Evolutionary conservation across 2,329 filamentous ascomycete genomes (phyloP), one percentile per base, ranked within the genome.

Genomic region (Talaromyces funiculosus): DNA sequence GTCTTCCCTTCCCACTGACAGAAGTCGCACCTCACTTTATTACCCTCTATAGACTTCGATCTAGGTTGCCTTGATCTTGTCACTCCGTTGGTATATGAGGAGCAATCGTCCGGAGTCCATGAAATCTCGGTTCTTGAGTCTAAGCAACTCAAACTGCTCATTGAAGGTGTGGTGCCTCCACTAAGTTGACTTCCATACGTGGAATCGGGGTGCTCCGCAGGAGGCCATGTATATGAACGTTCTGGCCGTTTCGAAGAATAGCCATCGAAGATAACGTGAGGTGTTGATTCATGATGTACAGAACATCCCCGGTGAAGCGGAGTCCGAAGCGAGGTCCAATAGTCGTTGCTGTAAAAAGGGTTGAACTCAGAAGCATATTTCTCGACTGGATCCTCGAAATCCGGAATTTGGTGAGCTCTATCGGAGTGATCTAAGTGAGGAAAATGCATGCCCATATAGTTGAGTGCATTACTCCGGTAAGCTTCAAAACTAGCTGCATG

Each of bases 1-100:
- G 71, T 76, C 63, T 75, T 77, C 4, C 72, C 73, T 20, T 66
- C 67, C 73, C 73, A 76, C 16, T 62, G 86, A 86, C 6, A 83
- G 76, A 16, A 80, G 78, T 0, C 79, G 79, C 1, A 87, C 31
- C 35, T 51, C 43, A 59, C 10, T 18, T 33, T 37, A 33, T 40
- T 42, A 31, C 47, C 22, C 24, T 35, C 38, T n/a, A 22, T 47
- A 9, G 54, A 18, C 9, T 47, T 26, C 9, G 38, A 22, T 33
- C 47, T 51, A 14, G 16, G n/a, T 35, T 51, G 47, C 4, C 47
- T 51, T 35, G 54, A 7, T 33, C 24, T 31, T 10, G 26, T n/a
- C 26, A 24, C 18, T 9, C 24, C 22, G 2, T 22, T 49, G 18
- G 6, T 29, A 51, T 42, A 51, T 29, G 29, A 42, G 3, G 10